Base-by-base conservation (phyloP, 495 filamentous ascomycete genomes). In the Darksidea phi region DNA sequence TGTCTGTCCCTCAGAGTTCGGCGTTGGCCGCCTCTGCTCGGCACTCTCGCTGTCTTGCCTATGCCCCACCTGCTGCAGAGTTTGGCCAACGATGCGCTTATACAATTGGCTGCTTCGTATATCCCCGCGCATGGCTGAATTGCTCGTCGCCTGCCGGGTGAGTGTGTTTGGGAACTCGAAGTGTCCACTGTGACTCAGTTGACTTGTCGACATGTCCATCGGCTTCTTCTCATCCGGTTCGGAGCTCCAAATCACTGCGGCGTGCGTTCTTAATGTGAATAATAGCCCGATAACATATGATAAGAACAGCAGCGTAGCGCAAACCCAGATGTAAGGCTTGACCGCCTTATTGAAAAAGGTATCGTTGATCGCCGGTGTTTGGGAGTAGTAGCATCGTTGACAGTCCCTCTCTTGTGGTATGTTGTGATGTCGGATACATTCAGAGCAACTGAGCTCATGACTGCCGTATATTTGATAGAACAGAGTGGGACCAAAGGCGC, bases 391-490 rank as follows among this genome's bases (percentile, higher is more conserved):
- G 74, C 94, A 99, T 54, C 90, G 83, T 49, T 91, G 86, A 68
- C 94, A 99, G 73, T 97, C 91, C 59, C 79, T 70, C 64, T 78
- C 75, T 23, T 49, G 17, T 52, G 69, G 68, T 12, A 76, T 56
- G 21, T 74, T 75, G 63, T 76, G 71, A 38, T 75, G 71, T 34
- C 79, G 76, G 51, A 78, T 71, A 75, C 94, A 98, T 59, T 86
- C 81, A 71, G 86, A 84, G 73, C 94, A 98, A 53, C 87, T 91
- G 32, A 98, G 79, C 77, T 98, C 91, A 71, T 98, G 95, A 57
- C 91, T 95, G 58, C 94, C 94, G 75, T 96, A 97, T 43, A 99
- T 96, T 67, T 97, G 91, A 74, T 97, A 99, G 75, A 99, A 99
- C n/a, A 97, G 79, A 0, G 94, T 97, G 5, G 94, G 94, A 0